A percentile compares a stretch with the other conserved stretches of the same genome.
Conservation (phyloP, 2,329 filamentous ascomycete genomes). For the Dactylellina haptotyla region DNA sequence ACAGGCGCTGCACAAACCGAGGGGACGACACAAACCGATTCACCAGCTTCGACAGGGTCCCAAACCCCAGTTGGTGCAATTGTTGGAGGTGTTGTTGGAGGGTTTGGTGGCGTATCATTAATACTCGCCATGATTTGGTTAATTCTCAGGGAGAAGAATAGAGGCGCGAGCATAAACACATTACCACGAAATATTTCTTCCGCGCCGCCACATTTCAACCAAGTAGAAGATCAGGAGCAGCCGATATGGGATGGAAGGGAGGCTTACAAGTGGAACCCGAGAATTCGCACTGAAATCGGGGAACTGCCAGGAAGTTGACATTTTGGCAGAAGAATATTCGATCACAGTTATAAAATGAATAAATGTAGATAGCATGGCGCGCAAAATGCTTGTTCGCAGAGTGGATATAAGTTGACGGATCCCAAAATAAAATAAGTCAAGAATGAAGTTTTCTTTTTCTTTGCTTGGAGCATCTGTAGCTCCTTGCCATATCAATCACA, state of each 20-base stretch:
- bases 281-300: no score
- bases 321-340: no score
- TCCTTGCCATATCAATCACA: no score
- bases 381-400: no score
- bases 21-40: neutral
- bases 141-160: conserved; percentile 44
- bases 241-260: conserved; percentile 27
- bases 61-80: conserved; percentile 16
- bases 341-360: no score
- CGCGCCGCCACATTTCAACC: conserved; percentile 1
- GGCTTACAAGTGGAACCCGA: conserved; percentile 17
- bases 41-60: neutral
- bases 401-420: no score
- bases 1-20: neutral
- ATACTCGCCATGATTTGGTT: conserved; percentile 40
- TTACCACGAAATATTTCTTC: conserved; percentile 9
- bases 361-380: no score
- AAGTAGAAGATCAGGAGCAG: conserved; percentile 17
- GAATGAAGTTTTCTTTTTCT: no score
- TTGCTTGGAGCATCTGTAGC: no score
- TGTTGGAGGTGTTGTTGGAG: conserved; percentile 35
- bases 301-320: no score
- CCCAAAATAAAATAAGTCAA: no score
- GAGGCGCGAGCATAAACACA: neutral
- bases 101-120: conserved; percentile 28